Conservation (phyloP, 2,329 filamentous ascomycete genomes). For the Sclerotinia borealis region DNA sequence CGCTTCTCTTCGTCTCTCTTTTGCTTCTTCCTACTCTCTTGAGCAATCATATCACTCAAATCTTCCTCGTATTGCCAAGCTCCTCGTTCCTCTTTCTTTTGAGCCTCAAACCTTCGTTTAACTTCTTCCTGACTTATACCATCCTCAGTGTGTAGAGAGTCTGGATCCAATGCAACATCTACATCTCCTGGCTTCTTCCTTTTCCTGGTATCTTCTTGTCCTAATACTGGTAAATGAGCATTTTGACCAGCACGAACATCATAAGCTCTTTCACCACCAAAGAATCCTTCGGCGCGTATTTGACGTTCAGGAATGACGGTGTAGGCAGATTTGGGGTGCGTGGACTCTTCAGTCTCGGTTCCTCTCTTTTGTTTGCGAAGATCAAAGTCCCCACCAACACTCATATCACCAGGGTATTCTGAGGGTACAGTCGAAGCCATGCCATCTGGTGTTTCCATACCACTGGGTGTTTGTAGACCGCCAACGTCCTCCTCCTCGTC, state of each 20-base stretch:
- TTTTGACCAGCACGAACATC: slow-evolving; percentile 63
- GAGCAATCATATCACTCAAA: slow-evolving; percentile 90
- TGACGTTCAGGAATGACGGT: slow-evolving; percentile 86
- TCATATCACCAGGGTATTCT: slow-evolving; percentile 70
- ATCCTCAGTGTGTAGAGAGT: slow-evolving; percentile 67
- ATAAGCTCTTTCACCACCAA: slow-evolving; percentile 90
- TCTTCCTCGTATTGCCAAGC: slow-evolving; percentile 74
- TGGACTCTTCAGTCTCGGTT: slow-evolving; percentile 79
- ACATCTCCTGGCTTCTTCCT: slow-evolving; percentile 95
- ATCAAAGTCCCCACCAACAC: slow-evolving; percentile 80
- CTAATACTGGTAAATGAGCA: slow-evolving; percentile 64
- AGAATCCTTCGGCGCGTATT: slow-evolving; percentile 84
- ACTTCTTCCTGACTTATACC: slow-evolving; percentile 82
- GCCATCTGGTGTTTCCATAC: slow-evolving; percentile 74
- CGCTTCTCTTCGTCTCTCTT: slow-evolving; percentile 79
- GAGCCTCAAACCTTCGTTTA: slow-evolving; percentile 69
- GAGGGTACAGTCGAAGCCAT: slow-evolving; percentile 75
- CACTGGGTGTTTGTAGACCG: slow-evolving; percentile 68
- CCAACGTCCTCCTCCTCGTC: slow-evolving; percentile 55
- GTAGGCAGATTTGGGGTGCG: slow-evolving; percentile 71
- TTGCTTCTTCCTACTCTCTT: slow-evolving; percentile 83
- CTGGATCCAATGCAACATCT: slow-evolving; percentile 85
- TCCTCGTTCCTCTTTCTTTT: slow-evolving; percentile 56
- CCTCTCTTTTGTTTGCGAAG: slow-evolving; percentile 81
- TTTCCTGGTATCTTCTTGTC: slow-evolving; percentile 69